Evolutionary conservation across 805 yeast species (phyloP).

Genomic region (Lipomyces mesembrius): DNA sequence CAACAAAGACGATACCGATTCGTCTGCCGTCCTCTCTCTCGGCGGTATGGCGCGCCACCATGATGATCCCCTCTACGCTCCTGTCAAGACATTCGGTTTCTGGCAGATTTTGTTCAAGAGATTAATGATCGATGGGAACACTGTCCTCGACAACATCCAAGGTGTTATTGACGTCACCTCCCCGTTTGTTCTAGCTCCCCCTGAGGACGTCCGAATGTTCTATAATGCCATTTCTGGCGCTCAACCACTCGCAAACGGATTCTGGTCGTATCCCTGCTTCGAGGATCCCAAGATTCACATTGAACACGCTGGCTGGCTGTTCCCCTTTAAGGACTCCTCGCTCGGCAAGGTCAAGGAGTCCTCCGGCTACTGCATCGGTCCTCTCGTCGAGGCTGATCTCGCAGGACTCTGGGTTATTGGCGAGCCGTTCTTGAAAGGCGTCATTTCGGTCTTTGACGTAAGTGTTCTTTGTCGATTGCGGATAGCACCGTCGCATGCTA

Average conservation of each 20-base stretch:
- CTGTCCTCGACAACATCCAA: slow-evolving; percentile 34
- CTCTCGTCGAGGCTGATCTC: slow-evolving; percentile 35
- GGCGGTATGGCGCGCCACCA: slow-evolving; percentile 31
- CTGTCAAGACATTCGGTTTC: slow-evolving; percentile 35
- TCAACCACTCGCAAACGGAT: slow-evolving; percentile 35
- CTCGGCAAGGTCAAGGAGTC: slow-evolving; percentile 35
- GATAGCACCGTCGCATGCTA: not conserved
- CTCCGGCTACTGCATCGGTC: slow-evolving; percentile 37
- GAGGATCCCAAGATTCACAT: slow-evolving; percentile 34
- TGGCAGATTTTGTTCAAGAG: slow-evolving; percentile 36
- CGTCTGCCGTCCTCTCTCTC: slow-evolving; percentile 22
- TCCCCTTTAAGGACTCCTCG: slow-evolving; percentile 30
- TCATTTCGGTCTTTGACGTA: slow-evolving; percentile 30
- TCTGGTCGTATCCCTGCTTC: slow-evolving; percentile 36
- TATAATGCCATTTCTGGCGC: slow-evolving; percentile 35
- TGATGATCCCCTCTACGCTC: slow-evolving; percentile 36
- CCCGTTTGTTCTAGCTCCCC: slow-evolving; percentile 35
- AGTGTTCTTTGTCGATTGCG: not conserved
- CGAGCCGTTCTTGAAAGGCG: slow-evolving; percentile 33
- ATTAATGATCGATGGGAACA: slow-evolving; percentile 32
- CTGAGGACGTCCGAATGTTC: slow-evolving; percentile 35
- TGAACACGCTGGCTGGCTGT: slow-evolving; percentile 37
- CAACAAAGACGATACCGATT: slow-evolving; percentile 20
- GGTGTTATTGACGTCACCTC: slow-evolving; percentile 32
- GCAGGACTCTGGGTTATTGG: slow-evolving; percentile 37